phyloP scores from a whole-genome alignment of 495 filamentous ascomycete genomes.

The Penicillium samsonianum region DNA sequence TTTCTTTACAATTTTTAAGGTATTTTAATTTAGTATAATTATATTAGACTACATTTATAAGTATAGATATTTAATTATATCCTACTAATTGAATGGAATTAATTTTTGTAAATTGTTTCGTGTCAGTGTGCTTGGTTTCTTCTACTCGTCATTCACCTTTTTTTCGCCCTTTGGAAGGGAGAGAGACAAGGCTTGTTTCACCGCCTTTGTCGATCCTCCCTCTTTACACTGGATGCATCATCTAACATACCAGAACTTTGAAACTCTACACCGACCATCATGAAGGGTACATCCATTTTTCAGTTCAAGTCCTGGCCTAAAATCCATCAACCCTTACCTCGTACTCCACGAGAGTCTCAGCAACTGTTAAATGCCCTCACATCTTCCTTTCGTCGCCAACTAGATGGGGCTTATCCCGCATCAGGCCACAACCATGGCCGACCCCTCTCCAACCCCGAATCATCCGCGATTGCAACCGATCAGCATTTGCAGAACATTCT shows the following conservation, averaged over 20 bases:
- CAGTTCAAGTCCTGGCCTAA: constrained; percentile 55
- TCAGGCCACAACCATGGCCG: constrained; percentile 24
- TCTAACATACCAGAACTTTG: constrained; percentile 1
- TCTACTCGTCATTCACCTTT: constrained; percentile 15
- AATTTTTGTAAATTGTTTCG: not conserved
- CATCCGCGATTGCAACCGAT: constrained; percentile 46
- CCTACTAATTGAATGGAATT: not conserved
- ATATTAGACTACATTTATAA: not conserved
- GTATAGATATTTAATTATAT: not conserved
- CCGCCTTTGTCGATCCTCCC: constrained; percentile 11
- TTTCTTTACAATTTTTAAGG: not conserved
- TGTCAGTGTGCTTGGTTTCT: constrained; percentile 5
- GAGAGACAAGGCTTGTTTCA: not conserved
- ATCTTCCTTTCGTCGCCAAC: constrained; percentile 70
- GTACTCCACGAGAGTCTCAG: constrained; percentile 63
- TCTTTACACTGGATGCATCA: constrained; percentile 1
- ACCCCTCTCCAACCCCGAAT: constrained; percentile 41
- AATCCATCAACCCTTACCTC: constrained; percentile 70
- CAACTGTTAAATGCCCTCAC: constrained; percentile 70
- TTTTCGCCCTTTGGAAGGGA: not conserved
- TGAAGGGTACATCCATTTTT: constrained; percentile 45
- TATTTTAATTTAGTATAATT: not conserved
- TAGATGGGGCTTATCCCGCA: constrained; percentile 65
- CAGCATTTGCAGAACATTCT: constrained; percentile 58
- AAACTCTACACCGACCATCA: constrained; percentile 31